Base-by-base conservation (phyloP, 2,329 filamentous ascomycete species). In the Capronia epimyces region DNA sequence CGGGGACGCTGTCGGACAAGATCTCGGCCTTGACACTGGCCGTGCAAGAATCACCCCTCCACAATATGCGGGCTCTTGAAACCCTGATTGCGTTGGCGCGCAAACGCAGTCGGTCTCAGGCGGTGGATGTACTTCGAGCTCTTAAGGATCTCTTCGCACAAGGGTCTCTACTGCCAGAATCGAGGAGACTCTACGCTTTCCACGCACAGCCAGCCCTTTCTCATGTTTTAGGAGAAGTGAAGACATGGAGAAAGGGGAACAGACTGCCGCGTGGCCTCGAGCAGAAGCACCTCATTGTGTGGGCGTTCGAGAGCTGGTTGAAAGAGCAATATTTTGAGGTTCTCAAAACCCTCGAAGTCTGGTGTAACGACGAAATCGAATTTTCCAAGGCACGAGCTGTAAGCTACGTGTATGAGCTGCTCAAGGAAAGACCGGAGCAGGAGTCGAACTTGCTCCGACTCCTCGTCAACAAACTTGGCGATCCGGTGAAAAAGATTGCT, bases 391-490 rank as follows among this genome's bases (percentile, higher is more conserved):
- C 84, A 43, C 83, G 88, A 59, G 87, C 91, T 2, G 78, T 98
- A 39, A 93, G 89, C 59, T 95, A 95, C 63, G 85, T 97, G 31
- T 97, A 84, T 66, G 89, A 91, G 57, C 75, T 98, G 32, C 74
- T 98, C 55, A 93, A 89, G 67, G 90, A 95, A 67, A 98, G 95
- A 71, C 91, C 93, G 0, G 93, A 98, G 69, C 93, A 98, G 66
- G 93, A 98, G 69, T 86, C 91, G 49, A 98, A 98, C 66, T 73
- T 98, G 56, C 75, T 98, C 54, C 83, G 91, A 47, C 75, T 98
- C 49, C 73, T 98, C 51, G 89, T 98, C 60, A 97, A 97, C 75
- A 98, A 98, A 70, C 80, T 98, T 21, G 91, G 94, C 62, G 93
- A 98, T 66, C 87, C 86, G 39, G 89, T 95, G 59, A 89, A 89